These are phyloP conservation scores for Chaetomium cochliodes DNA, from an alignment of 495 filamentous ascomycete genomes.

Conservation along the genomic window DNA sequence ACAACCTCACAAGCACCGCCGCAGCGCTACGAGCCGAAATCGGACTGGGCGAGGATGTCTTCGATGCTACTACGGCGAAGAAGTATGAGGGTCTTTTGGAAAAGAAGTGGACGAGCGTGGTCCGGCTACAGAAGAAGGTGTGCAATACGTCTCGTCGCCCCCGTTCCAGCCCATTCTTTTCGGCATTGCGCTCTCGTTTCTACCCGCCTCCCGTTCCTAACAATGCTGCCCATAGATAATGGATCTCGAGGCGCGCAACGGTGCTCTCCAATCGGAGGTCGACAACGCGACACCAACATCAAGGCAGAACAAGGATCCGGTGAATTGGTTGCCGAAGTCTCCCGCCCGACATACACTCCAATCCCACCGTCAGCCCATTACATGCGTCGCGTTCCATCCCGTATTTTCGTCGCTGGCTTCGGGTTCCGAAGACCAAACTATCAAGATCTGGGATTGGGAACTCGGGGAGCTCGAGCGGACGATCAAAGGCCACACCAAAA, in stretches of 20 bases:
- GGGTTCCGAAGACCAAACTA: constrained; percentile 81
- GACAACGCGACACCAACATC: constrained; percentile 84
- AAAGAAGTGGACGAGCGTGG: constrained; percentile 95
- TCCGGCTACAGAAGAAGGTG: constrained; percentile 88
- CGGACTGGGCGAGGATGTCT: constrained; percentile 61
- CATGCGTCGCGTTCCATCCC: constrained; percentile 91
- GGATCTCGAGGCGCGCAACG: constrained; percentile 78
- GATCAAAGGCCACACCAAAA: constrained; percentile 89
- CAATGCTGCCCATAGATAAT: constrained; percentile 63
- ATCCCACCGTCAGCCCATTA: constrained; percentile 79
- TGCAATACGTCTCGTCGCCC: constrained; percentile 12
- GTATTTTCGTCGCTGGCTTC: constrained; percentile 89
- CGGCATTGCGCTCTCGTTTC: constrained; percentile 3
- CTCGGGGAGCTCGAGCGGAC: constrained; percentile 88
- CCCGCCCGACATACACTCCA: constrained; percentile 79
- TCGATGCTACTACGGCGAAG: constrained; percentile 74
- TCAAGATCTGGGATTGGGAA: constrained; percentile 99
- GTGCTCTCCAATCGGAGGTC: constrained; percentile 73
- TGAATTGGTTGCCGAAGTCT: constrained; percentile 79
- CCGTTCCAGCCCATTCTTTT: neutral
- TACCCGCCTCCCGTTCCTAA: constrained; percentile 14
- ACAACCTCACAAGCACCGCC: constrained; percentile 64
- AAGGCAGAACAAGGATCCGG: constrained; percentile 76
- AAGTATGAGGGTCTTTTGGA: constrained; percentile 89
- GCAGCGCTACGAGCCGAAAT: constrained; percentile 65